A percentile compares a stretch with the other conserved stretches of the same genome.
phyloP scores from a whole-genome alignment of 495 filamentous ascomycete species.

The Hypomontagnella monticulosa region DNA sequence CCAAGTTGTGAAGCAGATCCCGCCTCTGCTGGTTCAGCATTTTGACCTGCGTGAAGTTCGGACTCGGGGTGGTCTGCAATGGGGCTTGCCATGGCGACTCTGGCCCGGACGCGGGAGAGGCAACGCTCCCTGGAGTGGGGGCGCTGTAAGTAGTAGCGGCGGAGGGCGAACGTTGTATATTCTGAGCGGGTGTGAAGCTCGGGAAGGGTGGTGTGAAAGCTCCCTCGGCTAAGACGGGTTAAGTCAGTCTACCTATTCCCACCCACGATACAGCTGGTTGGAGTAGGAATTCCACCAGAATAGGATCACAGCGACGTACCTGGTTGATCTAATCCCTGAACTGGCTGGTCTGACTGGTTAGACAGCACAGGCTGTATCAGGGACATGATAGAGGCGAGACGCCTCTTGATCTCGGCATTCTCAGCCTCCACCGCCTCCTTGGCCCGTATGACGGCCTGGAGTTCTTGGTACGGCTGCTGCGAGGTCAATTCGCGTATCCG shows the following conservation, averaged over 20 bases:
- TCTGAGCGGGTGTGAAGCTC: constrained; percentile 26
- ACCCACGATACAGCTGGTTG: constrained; percentile 33
- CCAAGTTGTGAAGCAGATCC: constrained; percentile 63
- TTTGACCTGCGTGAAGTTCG: constrained; percentile 34
- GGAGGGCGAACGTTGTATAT: constrained; percentile 31
- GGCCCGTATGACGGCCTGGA: constrained; percentile 72
- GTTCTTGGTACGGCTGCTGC: constrained; percentile 81
- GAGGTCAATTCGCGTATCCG: constrained; percentile 60
- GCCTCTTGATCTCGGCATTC: constrained; percentile 72
- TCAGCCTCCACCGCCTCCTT: constrained; percentile 76
- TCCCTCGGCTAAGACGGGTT: constrained; percentile 23
- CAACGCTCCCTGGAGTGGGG: constrained; percentile 49
- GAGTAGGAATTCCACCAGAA: background rate
- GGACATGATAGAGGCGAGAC: constrained; percentile 66
- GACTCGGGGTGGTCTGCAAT: constrained; percentile 30
- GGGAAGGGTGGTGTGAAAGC: constrained; percentile 36
- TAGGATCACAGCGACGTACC: background rate
- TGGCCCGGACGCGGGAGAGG: constrained; percentile 49
- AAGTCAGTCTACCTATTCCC: constrained; percentile 2
- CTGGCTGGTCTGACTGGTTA: constrained; percentile 38
- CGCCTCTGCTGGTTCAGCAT: constrained; percentile 63
- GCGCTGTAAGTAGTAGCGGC: constrained; percentile 40
- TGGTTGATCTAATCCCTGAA: constrained; percentile 33
- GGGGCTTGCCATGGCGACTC: constrained; percentile 46
- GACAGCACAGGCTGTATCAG: constrained; percentile 70